Conservation (phyloP, 1,284 basidiomycete genomes). For the Rhodotorula glutinis region DNA sequence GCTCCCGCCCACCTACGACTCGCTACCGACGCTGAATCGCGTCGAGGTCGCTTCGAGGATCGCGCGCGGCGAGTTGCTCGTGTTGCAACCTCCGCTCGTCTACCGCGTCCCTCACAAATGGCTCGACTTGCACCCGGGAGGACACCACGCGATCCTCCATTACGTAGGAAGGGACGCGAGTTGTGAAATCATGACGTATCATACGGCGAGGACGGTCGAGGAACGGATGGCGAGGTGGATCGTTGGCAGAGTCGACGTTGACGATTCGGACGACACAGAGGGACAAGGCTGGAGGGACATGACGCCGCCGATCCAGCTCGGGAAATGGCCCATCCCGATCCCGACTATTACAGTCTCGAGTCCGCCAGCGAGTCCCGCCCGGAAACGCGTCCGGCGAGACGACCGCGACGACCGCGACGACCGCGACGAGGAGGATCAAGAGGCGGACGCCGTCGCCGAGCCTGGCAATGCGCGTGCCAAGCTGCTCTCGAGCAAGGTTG, state of each 20-base stretch:
- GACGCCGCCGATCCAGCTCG: constrained; percentile 82
- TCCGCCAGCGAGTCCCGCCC: constrained; percentile 2
- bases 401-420: not conserved
- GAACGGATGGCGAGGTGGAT: constrained; percentile 66
- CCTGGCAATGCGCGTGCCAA: too few relatives aligned
- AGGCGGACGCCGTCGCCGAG: too few relatives aligned
- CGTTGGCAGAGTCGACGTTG: constrained; percentile 67
- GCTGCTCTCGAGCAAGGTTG: too few relatives aligned
- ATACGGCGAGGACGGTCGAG: constrained; percentile 64
- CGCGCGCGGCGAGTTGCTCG: constrained; percentile 69
- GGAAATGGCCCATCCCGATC: constrained; percentile 57
- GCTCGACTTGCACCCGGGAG: constrained; percentile 85
- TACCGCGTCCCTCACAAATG: constrained; percentile 78
- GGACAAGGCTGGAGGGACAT: constrained; percentile 68
- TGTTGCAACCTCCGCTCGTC: constrained; percentile 73
- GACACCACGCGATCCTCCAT: constrained; percentile 83
- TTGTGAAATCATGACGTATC: constrained; percentile 93
- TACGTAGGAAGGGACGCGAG: constrained; percentile 93
- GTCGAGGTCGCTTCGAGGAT: constrained; percentile 65
- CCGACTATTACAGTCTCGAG: constrained; percentile 45
- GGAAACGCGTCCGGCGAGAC: not conserved
- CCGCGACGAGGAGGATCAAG: not conserved
- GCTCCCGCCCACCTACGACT: constrained; percentile 16
- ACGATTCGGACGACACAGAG: constrained; percentile 12
- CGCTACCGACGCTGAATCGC: constrained; percentile 54